Evolutionary conservation across 495 filamentous ascomycete genomes (phyloP), one percentile per base, ranked within the genome.

Genomic region (Neurospora sublineolata): DNA sequence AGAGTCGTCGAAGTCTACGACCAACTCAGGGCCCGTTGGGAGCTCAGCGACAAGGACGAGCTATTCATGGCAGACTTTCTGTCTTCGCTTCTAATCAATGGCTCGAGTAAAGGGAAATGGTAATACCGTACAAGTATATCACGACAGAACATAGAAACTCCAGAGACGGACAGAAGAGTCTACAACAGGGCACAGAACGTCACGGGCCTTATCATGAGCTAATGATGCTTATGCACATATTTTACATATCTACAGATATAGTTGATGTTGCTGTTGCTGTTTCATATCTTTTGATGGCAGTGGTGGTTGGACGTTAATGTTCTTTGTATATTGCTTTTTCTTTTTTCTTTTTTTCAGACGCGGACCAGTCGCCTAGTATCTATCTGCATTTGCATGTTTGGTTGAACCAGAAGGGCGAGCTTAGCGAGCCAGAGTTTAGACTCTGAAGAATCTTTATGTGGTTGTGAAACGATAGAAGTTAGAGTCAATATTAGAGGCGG

Each of bases 1-100:
- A 75, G 77, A 41, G 78, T 84, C 12, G 46, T 84, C 68, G 79
- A 82, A 37, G 77, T 81, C 37, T 88, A 85, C 64, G 81, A 82
- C 4, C 69, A 40, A 27, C 74, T 85, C 37, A 79, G 76, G 69
- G 74, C 71, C 37, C 73, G 82, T 69, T 85, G 84, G 84, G 41
- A 72, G 12, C 68, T 84, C 30, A 71, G 72, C 4, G 23, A 72
- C 9, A 72, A 44, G 2, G 77, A 79, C 9, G 75, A 80, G 64
- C 75, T 79, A 67, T 85, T 82, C 64, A 82, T 85, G 79, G 70
- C 79, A 16, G 76, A 79, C 20, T 79, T 80, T 46, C n/a, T 79
- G 70, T 39, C 36, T n/a, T 46, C 60, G 3, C 36, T 79, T 0
- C 42, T 78, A 3, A 72, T 72, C 44, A 73, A 68, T 4, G 52